A percentile compares a stretch with the other conserved stretches of the same genome.
phyloP scores from a whole-genome alignment of 2,329 filamentous ascomycete species.

The Alternaria novae-zelandiae region DNA sequence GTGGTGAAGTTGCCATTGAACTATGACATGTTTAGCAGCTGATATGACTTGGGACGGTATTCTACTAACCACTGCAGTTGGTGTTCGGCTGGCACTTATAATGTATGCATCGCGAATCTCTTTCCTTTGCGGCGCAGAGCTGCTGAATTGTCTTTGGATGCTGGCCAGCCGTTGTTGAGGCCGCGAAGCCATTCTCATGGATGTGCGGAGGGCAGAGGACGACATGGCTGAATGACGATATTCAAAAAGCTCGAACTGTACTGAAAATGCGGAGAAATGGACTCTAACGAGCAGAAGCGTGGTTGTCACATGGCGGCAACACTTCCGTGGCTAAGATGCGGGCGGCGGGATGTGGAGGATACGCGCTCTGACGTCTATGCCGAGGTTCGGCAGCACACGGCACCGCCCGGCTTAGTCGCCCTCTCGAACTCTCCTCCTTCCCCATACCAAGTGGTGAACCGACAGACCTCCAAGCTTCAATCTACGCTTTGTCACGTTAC shows the following conservation, averaged over 20 bases:
- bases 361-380: conserved; percentile 14
- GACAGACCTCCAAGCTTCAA: background rate
- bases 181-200: conserved; percentile 44
- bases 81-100: conserved; percentile 85
- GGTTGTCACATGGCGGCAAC: conserved; percentile 41
- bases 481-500: background rate
- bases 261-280: conserved; percentile 14
- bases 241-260: background rate
- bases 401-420: conserved; percentile 31
- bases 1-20: conserved; percentile 92
- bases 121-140: conserved; percentile 49
- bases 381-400: conserved; percentile 37
- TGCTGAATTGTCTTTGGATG: conserved; percentile 48
- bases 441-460: background rate
- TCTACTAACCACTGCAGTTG: conserved; percentile 76
- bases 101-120: conserved; percentile 94
- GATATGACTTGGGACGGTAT: background rate
- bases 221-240: conserved; percentile 33
- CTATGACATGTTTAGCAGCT: conserved; percentile 54
- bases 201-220: conserved; percentile 39
- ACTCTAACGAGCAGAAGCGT: conserved; percentile 31
- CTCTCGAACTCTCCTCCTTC: background rate
- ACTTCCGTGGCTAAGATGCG: conserved; percentile 24
- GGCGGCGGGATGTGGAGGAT: conserved; percentile 38
- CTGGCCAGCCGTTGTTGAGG: conserved; percentile 46